Evolutionary conservation across 257 asterid genomes (phyloP).

Genomic region (Lithospermum erythrorhizon): DNA sequence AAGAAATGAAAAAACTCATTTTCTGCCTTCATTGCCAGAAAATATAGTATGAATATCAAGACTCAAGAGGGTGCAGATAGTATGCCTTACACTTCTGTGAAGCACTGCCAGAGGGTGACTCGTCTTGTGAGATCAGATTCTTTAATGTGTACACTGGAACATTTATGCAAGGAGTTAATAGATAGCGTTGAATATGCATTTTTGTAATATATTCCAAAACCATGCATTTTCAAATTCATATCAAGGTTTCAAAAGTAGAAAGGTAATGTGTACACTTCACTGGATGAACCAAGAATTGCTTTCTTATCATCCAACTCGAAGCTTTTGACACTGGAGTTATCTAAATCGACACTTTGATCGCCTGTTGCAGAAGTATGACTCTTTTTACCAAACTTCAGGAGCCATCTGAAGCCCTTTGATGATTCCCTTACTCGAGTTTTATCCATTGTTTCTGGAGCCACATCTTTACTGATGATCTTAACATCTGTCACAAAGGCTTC

Average conservation of each 20-base stretch:
- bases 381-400: conserved; percentile 83
- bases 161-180: background rate
- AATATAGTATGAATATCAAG: background rate
- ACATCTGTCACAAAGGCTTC: conserved; percentile 34
- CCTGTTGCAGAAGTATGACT: conserved; percentile 42
- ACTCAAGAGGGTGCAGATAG: background rate
- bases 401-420: conserved; percentile 69
- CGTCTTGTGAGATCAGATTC: conserved; percentile 70
- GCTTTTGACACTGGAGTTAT: conserved; percentile 34
- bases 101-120: conserved; percentile 36
- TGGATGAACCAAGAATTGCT: conserved; percentile 31
- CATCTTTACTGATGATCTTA: conserved; percentile 31
- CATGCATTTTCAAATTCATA: too few species aligned
- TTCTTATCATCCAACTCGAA: conserved; percentile 29
- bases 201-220: too few species aligned
- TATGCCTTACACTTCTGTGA: conserved; percentile 61
- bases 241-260: conserved; percentile 8
- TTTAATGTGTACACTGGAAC: conserved; percentile 62
- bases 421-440: conserved; percentile 50
- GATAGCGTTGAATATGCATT: too few species aligned
- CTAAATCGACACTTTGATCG: conserved; percentile 59
- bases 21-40: too few species aligned
- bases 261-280: conserved; percentile 49
- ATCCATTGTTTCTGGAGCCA: conserved; percentile 30
- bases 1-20: too few species aligned